Evolutionary conservation across 2,329 filamentous ascomycete species (phyloP), one percentile per base, ranked within the genome.

Genomic region (Nannizziopsis arthrosporioides): DNA sequence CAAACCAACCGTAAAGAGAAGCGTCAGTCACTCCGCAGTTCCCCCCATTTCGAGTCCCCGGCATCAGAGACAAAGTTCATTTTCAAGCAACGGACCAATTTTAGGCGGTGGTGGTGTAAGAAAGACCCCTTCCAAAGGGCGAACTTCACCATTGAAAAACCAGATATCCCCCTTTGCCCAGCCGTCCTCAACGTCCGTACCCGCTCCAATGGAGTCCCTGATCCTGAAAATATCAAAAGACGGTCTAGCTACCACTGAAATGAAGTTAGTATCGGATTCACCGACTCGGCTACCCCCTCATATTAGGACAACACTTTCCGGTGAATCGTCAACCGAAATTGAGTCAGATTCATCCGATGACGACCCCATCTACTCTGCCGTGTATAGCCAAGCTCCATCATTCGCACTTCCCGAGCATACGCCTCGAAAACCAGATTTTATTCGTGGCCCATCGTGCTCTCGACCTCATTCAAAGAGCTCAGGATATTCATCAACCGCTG

Each of bases 201-300:
- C 65, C 32, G 56, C 56, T 37, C 65, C 64, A 2, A 66, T 68
- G 17, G 63, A 63, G 31, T 70, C 68, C 5, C 57, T 73, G 14
- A 62, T 71, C 4, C 60, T 73, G 17, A 67, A 64, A n/a, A 71
- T 73, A 51, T 70, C 70, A 49, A 65, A 67, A 42, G 69, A 72
- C 54, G 70, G 71, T 11, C 61, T 70, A 48, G 71, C 71, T 22
- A 72, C 68, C 56, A 67, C 70, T 3, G 67, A 70, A 50, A 67
- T 69, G 59, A 64, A 65, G 47, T 51, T 66, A 5, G 55, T 67
- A 12, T 53, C 58, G 12, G 59, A 63, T 43, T 56, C 56, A 10
- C 56, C 61, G 3, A 46, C 36, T n/a, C 36, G 36, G 10, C 9
- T 40, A 63, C 61, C 31, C 43, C 51, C 14, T 44, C 51, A 27